Evolutionary conservation across 1,139 yeast species (phyloP), one percentile per base, ranked within the genome.

Genomic region (Blastobotrys elegans): DNA sequence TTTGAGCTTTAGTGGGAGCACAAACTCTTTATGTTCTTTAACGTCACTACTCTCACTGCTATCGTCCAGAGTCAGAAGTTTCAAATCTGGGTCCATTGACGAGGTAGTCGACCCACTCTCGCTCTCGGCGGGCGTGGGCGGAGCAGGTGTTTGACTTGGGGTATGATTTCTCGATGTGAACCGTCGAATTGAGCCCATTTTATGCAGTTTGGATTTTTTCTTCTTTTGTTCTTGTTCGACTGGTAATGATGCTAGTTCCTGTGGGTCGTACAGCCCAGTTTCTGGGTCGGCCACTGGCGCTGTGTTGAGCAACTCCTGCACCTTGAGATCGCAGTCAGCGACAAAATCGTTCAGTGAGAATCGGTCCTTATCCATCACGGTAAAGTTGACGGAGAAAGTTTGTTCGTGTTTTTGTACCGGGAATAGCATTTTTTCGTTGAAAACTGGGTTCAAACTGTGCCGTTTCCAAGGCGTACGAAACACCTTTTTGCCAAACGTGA

Each of bases 401-500:
- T 69, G 67, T 62, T 89, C 97, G 54, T 76, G 78, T 2, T 79
- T 74, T 39, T 79, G 72, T 0, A 92, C 77, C 55, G 90, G 95
- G 63, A 92, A 83, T 2, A 92, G 82, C 36, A 90, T 68, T 56
- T 84, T 70, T 65, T 90, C 96, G 61, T 87, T 82, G 64, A 81
- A 92, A 0, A 82, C 75, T 0, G 98, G 98, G 50, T 83, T 84
- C 46, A 88, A 66, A 1, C 87, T 84, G 61, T 90, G 97, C 26
- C 88, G 77, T 57, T 82, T 78, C 81, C 89, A 84, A 21, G 92
- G 83, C 0, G 97, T 89, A 56, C 95, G 77, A 64, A 80, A 90
- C 0, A 94, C 88, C 54, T 84, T 84, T 60, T 86, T 84, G 11
- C 97, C 97, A 64, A 90, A 88, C 0, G 96, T 82, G 0, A 87